Evolutionary conservation across 2,329 filamentous ascomycete species (phyloP), one percentile per base, ranked within the genome.

Genomic region (Aspergillus brunneoviolaceus): DNA sequence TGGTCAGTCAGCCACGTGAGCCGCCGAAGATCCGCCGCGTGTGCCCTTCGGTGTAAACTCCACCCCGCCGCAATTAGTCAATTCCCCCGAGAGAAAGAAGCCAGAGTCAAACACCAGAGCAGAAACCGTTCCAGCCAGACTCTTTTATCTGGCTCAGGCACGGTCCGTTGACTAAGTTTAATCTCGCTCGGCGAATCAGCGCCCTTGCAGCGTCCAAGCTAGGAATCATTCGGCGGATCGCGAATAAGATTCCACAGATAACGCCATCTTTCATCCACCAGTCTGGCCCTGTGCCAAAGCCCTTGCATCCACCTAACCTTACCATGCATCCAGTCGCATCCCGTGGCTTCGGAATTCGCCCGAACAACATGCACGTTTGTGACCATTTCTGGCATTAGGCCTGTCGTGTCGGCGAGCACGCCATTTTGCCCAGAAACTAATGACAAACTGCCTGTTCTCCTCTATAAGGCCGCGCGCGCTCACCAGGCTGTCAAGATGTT

Each of bases 211-310:
- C 39, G 14, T 19, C 14, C 4, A 12, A 45, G 39, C 14, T 7
- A 45, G 14, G 39, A 19, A 45, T 45, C 16, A 45, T n/a, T 19
- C 16, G 39, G 39, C 16, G 39, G 25, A 58, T 53, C 39, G 47
- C 56, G 56, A 58, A 49, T 53, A 45, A 45, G n/a, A 33, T 45
- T 53, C 11, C 25, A 33, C 49, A 31, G 49, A 58, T 58, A 58
- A 58, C 56, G 49, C 49, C 56, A 58, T 58, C 25, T 19, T 35
- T 50, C 42, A 58, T 35, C 39, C 25, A 25, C 19, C 35, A 45
- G 25, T 23, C 23, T 19, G 27, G 27, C 39, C 25, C 39, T 45
- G 39, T 19, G 16, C 39, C 12, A 45, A 19, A 45, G 39, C 14
- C 39, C 39, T 19, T 45, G 39, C 39, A 45, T 45, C 39, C 39